These are phyloP conservation scores for Fusarium sp. DNA, from an alignment of 2,329 filamentous ascomycete genomes.

Conservation along the genomic window DNA sequence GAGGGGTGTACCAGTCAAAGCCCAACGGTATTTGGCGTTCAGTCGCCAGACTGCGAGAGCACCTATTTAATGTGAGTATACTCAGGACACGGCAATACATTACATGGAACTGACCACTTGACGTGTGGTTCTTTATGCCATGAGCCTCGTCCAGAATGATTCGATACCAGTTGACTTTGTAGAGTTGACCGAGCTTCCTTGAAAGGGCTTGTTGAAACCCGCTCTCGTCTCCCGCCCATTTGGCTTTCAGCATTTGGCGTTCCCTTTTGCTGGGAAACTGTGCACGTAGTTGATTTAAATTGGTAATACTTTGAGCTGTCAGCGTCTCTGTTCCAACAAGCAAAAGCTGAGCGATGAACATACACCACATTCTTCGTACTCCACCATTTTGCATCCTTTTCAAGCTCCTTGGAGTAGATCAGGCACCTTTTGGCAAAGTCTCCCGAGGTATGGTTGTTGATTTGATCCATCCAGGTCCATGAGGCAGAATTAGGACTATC, in stretches of 20 bases:
- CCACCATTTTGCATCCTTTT: not conserved
- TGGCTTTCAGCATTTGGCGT: not conserved
- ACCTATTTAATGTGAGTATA: slow-evolving; percentile 7
- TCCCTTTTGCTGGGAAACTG: slow-evolving; percentile 17
- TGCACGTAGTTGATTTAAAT: fast-evolving
- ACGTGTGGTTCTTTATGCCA: slow-evolving; percentile 59
- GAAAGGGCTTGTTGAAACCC: slow-evolving; percentile 48
- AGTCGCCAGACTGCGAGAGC: slow-evolving; percentile 40
- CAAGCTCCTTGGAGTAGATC: not conserved
- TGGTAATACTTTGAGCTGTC: not conserved
- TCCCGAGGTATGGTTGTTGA: fast-evolving
- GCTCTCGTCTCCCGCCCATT: not conserved
- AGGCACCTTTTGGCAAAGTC: fast-evolving
- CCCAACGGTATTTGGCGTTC: slow-evolving; percentile 46
- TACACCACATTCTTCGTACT: not conserved
- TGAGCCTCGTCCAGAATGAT: slow-evolving; percentile 68
- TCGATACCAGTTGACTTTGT: slow-evolving; percentile 55
- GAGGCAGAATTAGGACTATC: not conserved
- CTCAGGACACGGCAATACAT: fast-evolving
- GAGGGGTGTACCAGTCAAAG: slow-evolving; percentile 49
- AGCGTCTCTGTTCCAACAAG: not conserved
- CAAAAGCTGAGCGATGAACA: not conserved
- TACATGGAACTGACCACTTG: slow-evolving; percentile 34
- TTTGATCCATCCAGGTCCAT: not conserved
- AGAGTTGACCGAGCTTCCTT: slow-evolving; percentile 46